A percentile compares a stretch with the other conserved stretches of the same genome.
phyloP scores from a whole-genome alignment of 108 stramenopile genomes.

The Fragilaria radians region DNA sequence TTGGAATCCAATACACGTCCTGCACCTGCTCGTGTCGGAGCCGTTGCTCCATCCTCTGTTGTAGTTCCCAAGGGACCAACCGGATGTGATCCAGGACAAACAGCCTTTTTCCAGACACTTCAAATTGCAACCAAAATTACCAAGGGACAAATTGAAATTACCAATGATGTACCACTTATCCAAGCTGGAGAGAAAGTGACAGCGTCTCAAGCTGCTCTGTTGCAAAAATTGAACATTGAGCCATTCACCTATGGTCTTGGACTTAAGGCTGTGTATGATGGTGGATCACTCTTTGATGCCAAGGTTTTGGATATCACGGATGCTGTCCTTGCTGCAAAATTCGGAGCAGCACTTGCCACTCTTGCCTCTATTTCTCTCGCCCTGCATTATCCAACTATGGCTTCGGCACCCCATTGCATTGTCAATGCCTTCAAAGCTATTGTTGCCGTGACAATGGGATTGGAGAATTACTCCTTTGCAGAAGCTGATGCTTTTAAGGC shows the following conservation, averaged over 20 bases:
- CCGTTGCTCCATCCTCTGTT: slow-evolving; percentile 89
- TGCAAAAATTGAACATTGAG: slow-evolving; percentile 94
- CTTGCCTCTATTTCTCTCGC: slow-evolving; percentile 87
- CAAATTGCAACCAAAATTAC: slow-evolving; percentile 99
- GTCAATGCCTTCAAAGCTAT: slow-evolving; percentile 96
- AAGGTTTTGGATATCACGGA: slow-evolving; percentile 95
- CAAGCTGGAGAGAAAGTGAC: slow-evolving; percentile 89
- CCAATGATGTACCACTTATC: slow-evolving; percentile 90
- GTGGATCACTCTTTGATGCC: slow-evolving; percentile 94
- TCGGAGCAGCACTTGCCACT: slow-evolving; percentile 71
- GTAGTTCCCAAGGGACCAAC: slow-evolving; percentile 96
- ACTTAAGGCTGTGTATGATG: slow-evolving; percentile 90
- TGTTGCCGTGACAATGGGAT: slow-evolving; percentile 83
- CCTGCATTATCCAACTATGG: slow-evolving; percentile 90
- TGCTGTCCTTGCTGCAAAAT: slow-evolving; percentile 87
- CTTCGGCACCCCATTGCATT: slow-evolving; percentile 94
- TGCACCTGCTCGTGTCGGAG: slow-evolving; percentile 95
- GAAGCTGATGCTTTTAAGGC: slow-evolving; percentile 83
- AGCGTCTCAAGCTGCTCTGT: slow-evolving; percentile 87
- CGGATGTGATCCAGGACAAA: slow-evolving; percentile 99
- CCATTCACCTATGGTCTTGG: slow-evolving; percentile 98
- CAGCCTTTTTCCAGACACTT: slow-evolving; percentile 98
- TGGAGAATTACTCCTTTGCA: slow-evolving; percentile 87
- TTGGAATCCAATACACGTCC: slow-evolving; percentile 89
- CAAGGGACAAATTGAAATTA: slow-evolving; percentile 97